Evolutionary conservation across 305 asterid species (phyloP).

Genomic region (Ilex paraguariensis): DNA sequence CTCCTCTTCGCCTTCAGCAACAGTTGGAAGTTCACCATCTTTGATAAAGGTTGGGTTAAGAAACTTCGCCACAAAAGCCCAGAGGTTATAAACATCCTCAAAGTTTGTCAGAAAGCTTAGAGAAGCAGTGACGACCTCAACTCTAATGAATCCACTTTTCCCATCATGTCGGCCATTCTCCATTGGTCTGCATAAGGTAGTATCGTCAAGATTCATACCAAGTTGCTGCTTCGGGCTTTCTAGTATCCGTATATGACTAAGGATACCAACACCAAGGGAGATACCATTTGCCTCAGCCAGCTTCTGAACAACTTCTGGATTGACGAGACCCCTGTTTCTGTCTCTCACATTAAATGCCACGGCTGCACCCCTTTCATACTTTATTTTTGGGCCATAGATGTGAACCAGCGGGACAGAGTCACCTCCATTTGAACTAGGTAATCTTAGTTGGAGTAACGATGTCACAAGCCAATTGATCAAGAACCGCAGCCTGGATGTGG

Average conservation of each 20-base stretch:
- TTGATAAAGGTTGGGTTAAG: conserved; percentile 70
- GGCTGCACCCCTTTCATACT: conserved; percentile 94
- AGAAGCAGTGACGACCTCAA: conserved; percentile 96
- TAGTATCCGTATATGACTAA: conserved; percentile 75
- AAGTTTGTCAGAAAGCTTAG: conserved; percentile 80
- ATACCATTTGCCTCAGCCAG: conserved; percentile 69
- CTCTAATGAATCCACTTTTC: conserved; percentile 77
- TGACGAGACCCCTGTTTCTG: conserved; percentile 63
- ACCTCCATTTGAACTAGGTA: conserved; percentile 45
- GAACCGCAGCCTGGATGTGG: conserved; percentile 79
- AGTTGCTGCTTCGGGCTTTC: conserved; percentile 64
- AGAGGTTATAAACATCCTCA: conserved; percentile 81
- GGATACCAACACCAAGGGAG: conserved; percentile 84
- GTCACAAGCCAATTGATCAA: conserved; percentile 92
- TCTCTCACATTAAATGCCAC: conserved; percentile 90
- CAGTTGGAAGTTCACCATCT: conserved; percentile 66
- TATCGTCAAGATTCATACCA: conserved; percentile 51
- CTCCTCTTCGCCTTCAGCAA: conserved; percentile 59
- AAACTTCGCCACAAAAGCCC: conserved; percentile 92
- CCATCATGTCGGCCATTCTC: conserved; percentile 62
- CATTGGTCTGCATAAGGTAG: conserved; percentile 88
- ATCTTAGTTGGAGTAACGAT: conserved; percentile 70
- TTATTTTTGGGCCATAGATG: conserved; percentile 91
- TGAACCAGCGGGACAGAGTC: conserved; percentile 58
- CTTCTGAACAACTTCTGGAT: conserved; percentile 82